Percentiles rank a stretch among this genome's conserved stretches.
Evolutionary conservation across 768 basidiomycete genomes (phyloP).

Genomic region (Leccinellum luteum): DNA sequence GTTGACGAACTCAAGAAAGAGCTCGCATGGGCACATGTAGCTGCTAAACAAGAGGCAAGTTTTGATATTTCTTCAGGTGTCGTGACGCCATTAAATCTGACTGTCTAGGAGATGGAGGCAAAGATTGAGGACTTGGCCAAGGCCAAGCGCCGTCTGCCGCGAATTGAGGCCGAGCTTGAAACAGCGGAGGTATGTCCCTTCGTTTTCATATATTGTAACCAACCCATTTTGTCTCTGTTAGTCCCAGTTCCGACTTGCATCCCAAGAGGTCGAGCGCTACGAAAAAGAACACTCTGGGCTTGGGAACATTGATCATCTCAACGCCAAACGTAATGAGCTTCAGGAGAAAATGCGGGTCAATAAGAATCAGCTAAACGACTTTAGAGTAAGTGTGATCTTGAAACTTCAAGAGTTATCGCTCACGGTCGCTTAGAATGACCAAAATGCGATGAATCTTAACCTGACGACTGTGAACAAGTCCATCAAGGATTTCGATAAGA

Average conservation of each 20-base stretch:
- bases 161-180: constrained; percentile 38
- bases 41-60: constrained; percentile 61
- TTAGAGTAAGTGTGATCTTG: constrained; percentile 39
- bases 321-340: constrained; percentile 33
- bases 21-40: constrained; percentile 85
- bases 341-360: constrained; percentile 45
- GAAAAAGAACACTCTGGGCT: constrained; percentile 42
- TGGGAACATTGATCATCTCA: constrained; percentile 49
- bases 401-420: neutral
- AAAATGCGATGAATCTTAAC: constrained; percentile 47
- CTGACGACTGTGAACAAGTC: constrained; percentile 33
- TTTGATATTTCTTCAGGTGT: neutral
- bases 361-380: constrained; percentile 40
- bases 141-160: constrained; percentile 36
- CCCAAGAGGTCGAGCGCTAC: constrained; percentile 34
- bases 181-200: constrained; percentile 35
- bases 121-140: constrained; percentile 43
- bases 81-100: neutral
- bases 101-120: constrained; percentile 40
- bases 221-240: constrained; percentile 12
- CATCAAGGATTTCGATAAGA: constrained; percentile 38
- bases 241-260: constrained; percentile 34
- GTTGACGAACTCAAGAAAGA: constrained; percentile 73
- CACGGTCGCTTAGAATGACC: constrained; percentile 41
- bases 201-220: neutral